Conservation (phyloP, 2,329 filamentous ascomycete genomes). For the Tympanopsis confertula region DNA sequence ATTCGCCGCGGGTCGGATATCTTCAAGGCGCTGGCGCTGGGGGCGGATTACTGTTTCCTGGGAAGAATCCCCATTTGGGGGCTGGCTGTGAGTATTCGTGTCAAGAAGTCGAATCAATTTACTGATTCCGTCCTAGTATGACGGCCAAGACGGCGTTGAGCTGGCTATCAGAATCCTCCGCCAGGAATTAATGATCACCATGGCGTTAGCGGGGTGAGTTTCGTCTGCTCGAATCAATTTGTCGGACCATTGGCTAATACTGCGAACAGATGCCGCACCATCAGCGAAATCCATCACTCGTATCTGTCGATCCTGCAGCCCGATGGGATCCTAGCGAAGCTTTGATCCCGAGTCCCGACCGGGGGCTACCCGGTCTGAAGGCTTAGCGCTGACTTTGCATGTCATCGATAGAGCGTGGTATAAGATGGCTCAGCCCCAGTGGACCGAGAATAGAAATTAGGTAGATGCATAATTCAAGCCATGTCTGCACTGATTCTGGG, state of each 20-base stretch:
- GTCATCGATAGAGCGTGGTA: too few relatives aligned
- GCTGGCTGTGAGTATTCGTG: slow-evolving; percentile 16
- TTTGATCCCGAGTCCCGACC: too few relatives aligned
- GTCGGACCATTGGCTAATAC: not conserved
- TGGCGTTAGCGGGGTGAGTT: not conserved
- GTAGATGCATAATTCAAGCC: too few relatives aligned
- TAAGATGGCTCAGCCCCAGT: too few relatives aligned
- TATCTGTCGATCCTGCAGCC: not conserved
- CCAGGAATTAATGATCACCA: not conserved
- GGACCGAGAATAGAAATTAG: too few relatives aligned
- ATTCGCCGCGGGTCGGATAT: slow-evolving; percentile 35
- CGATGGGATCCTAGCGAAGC: not conserved
- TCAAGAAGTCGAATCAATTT: not conserved
- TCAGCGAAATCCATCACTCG: not conserved
- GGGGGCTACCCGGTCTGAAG: too few relatives aligned
- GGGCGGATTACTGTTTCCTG: slow-evolving; percentile 33
- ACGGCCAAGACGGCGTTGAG: not conserved
- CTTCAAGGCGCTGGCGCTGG: slow-evolving; percentile 39
- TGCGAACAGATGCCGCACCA: not conserved
- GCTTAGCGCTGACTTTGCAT: too few relatives aligned
- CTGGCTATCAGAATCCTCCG: not conserved
- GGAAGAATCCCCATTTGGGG: slow-evolving; percentile 36
- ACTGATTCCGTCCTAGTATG: not conserved
- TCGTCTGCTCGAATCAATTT: not conserved
- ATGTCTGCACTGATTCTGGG: too few relatives aligned